Base-by-base conservation (phyloP, 352 stramenopile species). In the Phytophthora kernoviae region DNA sequence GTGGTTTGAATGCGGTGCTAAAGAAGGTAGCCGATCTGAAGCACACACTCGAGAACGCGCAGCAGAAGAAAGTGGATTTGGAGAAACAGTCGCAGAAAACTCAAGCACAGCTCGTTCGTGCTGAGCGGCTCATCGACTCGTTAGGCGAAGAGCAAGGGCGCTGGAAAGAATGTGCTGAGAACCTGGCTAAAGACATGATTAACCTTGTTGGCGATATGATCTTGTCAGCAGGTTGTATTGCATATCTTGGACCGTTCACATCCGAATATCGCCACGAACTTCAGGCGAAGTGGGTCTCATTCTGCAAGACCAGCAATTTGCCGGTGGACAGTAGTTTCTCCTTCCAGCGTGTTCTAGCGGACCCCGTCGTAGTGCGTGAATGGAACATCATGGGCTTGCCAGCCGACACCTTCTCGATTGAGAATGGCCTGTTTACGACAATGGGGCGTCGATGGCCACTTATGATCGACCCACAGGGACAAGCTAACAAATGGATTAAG, bases 161-260 rank as follows among this genome's bases (percentile, higher is more conserved):
- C 2, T 98, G 93, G 93, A 93, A 84, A 54, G 84, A 95, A 42
- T 88, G 81, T 15, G 87, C 85, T 4, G 77, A 93, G 43, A 70
- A 73, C 12, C 62, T 98, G 5, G 65, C 77, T 0, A 64, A 81
- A 4, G 88, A 97, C 58, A 89, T 96, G 75, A 76, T 94, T 43
- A 97, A 98, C 53, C 77, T 98, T 1, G 88, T 98, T 0, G 94
- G 94, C 4, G 91, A 98, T 60, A 97, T 97, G 79, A 94, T 97
- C 41, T 54, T 98, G 2, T 91, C 88, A 0, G 93, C 92, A 8
- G 93, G 90, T 2, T 97, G 90, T 49, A 96, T 98, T 58, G 93
- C 93, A 17, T 98, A 98, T 57, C 62, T 97, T 18, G 93, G 93
- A 0, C 93, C 93, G 15, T 98, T 98, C 62, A 96, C 88, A 0